Percentiles rank a stretch among this genome's conserved stretches.
Evolutionary conservation across 495 filamentous ascomycete genomes (phyloP).

Genomic region (Penicillium ucsense): DNA sequence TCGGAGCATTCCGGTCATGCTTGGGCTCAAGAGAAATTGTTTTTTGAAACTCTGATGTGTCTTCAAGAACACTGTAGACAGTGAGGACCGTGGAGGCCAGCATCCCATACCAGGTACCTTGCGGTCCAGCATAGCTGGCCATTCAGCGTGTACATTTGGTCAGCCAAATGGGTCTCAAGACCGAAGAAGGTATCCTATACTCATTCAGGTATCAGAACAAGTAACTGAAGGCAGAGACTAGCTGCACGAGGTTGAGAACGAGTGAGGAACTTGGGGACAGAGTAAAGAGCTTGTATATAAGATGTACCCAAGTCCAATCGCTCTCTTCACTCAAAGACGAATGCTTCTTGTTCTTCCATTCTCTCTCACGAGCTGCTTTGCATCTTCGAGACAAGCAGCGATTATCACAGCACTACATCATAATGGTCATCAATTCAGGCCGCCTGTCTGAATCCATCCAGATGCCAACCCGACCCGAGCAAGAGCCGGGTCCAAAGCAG

Average conservation of each 20-base stretch:
- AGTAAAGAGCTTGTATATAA: too few relatives aligned
- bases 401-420: background rate
- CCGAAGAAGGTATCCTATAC: too few relatives aligned
- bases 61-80: background rate
- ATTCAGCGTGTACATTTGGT: constrained; percentile 12
- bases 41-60: too few relatives aligned
- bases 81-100: constrained; percentile 21
- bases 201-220: too few relatives aligned
- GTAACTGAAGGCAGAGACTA: too few relatives aligned
- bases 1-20: too few relatives aligned
- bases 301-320: too few relatives aligned
- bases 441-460: constrained; percentile 13
- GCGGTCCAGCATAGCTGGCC: constrained; percentile 9
- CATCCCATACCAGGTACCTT: constrained; percentile 15
- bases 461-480: constrained; percentile 3
- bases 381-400: background rate
- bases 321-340: background rate
- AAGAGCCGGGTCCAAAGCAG: constrained; percentile 9
- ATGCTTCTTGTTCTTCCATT: background rate
- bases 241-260: too few relatives aligned
- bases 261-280: constrained; percentile 21
- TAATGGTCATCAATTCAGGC: constrained; percentile 27
- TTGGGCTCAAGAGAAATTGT: too few relatives aligned
- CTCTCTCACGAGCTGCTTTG: background rate
- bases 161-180: constrained; percentile 2